These are phyloP conservation scores for Domatiomyces catenatus DNA, from an alignment of 2,329 filamentous ascomycete species.

Conservation along the genomic window DNA sequence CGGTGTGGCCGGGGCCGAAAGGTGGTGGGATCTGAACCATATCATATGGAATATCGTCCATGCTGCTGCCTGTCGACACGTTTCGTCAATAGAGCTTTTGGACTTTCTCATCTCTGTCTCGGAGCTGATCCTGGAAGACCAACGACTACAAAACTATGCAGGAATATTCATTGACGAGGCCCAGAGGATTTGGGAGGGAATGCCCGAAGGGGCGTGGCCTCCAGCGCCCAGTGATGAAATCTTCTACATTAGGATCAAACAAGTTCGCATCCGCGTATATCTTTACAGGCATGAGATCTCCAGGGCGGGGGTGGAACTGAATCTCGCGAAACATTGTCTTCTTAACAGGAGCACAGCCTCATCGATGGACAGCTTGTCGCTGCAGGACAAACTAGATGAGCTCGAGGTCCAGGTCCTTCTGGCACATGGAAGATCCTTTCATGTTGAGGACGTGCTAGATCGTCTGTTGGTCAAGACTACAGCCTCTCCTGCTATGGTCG, in stretches of 20 bases:
- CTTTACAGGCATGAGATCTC: slow-evolving; percentile 2
- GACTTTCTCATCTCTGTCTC: not conserved
- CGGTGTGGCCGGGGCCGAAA: not conserved
- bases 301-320: slow-evolving; percentile 1
- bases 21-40: not conserved
- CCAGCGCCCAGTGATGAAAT: not conserved
- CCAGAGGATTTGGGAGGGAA: not conserved
- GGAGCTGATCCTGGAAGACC: not conserved
- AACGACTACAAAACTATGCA: not conserved
- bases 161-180: not conserved
- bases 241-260: slow-evolving; percentile 3
- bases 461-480: not conserved
- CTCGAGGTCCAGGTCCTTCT: slow-evolving; percentile 1
- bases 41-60: not conserved
- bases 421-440: not conserved
- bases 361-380: not conserved
- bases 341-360: not conserved
- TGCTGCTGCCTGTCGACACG: not conserved
- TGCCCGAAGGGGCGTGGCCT: not conserved
- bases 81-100: not conserved
- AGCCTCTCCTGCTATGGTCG: not conserved
- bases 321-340: slow-evolving; percentile 1
- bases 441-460: slow-evolving; percentile 1
- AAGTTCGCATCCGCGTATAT: not conserved
- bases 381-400: slow-evolving; percentile 2